Evolutionary conservation across 768 basidiomycete genomes (phyloP), one percentile per base, ranked within the genome.

Genomic region (Mycena capillaripes): DNA sequence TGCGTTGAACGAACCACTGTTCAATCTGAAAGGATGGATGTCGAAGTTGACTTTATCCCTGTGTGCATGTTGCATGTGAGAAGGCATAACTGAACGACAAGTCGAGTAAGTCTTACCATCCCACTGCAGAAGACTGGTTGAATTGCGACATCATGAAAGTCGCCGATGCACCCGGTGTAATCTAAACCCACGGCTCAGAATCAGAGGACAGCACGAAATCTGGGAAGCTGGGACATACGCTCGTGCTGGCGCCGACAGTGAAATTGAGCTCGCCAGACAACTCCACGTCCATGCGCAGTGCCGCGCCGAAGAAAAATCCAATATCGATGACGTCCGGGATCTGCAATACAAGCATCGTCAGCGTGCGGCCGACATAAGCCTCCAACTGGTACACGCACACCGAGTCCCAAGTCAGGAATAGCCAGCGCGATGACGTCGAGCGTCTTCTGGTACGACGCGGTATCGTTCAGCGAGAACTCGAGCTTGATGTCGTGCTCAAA

Each of bases 11-110:
- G 66, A 64, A 2, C 71, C 71, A n/a, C 53, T 58, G 48, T 72
- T 72, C 34, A 72, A 52, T 27, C 66, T 34, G 61, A 72, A 72
- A 2, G 71, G 71, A 58, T 68, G 71, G 32, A 64, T n/a, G n/a
- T 72, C 56, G n/a, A 72, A 72, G 6, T 44, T 57, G 1, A 61
- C 42, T 21, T 57, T 9, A 21, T 69, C 58, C 70, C 69, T 70
- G 17, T 21, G n/a, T n/a, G n/a, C n/a, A n/a, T n/a, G n/a, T n/a
- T n/a, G n/a, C n/a, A n/a, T n/a, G n/a, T n/a, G n/a, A n/a, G n/a
- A n/a, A n/a, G n/a, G n/a, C n/a, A n/a, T n/a, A n/a, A n/a, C n/a
- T n/a, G n/a, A n/a, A n/a, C n/a, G n/a, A n/a, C n/a, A n/a, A n/a
- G n/a, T n/a, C n/a, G n/a, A n/a, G n/a, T n/a, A n/a, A n/a, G n/a